These are phyloP conservation scores for Podospora conica DNA, from an alignment of 495 filamentous ascomycete species.

Conservation along the genomic window DNA sequence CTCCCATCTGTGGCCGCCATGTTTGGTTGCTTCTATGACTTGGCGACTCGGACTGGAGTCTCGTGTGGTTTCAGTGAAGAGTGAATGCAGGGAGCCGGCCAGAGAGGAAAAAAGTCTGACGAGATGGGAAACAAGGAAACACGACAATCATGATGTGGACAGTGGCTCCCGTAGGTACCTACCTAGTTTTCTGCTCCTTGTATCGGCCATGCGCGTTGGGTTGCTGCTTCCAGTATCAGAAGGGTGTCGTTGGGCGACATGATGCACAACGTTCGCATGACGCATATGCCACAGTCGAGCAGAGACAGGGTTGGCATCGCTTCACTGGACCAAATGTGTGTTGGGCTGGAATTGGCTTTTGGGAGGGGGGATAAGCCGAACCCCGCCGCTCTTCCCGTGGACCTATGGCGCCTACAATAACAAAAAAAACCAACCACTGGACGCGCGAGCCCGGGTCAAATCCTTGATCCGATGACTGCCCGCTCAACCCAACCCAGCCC, in stretches of 20 bases:
- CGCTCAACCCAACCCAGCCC: conserved; percentile 3
- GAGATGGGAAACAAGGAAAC: too few relatives aligned
- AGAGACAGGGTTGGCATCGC: background rate
- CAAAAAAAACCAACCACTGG: background rate
- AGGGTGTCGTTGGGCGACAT: conserved; percentile 1
- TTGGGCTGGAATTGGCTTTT: background rate
- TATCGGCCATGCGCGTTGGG: background rate
- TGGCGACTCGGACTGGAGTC: background rate
- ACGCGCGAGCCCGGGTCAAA: background rate
- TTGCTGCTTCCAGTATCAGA: background rate
- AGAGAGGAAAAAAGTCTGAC: background rate
- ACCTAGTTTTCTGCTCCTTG: background rate
- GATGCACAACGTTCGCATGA: background rate
- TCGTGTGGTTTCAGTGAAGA: background rate
- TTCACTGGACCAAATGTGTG: background rate
- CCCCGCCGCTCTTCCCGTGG: too few relatives aligned
- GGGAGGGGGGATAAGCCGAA: too few relatives aligned
- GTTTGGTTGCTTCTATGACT: background rate
- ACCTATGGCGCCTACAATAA: too few relatives aligned
- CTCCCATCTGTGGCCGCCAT: background rate
- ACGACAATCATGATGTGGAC: too few relatives aligned
- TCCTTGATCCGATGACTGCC: background rate
- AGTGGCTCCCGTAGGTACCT: too few relatives aligned
- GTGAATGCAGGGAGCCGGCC: background rate
- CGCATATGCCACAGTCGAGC: background rate